Conservation (phyloP, 495 filamentous ascomycete genomes). For the Xylaria sp. region DNA sequence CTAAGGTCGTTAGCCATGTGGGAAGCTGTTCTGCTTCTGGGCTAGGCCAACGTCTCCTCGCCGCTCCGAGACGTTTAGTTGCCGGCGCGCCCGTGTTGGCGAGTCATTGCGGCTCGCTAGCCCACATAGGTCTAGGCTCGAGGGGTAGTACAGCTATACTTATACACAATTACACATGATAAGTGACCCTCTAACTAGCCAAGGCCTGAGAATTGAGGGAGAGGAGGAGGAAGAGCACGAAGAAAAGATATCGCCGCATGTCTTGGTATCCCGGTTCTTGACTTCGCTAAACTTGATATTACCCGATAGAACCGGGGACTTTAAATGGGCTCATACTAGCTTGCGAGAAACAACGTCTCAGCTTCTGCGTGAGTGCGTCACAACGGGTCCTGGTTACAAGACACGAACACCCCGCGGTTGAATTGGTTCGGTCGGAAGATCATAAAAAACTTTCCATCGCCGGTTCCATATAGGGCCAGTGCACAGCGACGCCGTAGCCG, state of each 20-base stretch:
- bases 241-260: background rate
- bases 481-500: background rate
- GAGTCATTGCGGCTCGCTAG: constrained; percentile 27
- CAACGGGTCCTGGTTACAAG: background rate
- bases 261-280: constrained; percentile 18
- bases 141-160: constrained; percentile 3
- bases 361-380: constrained; percentile 11
- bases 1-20: background rate
- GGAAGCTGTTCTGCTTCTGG: background rate
- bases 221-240: background rate
- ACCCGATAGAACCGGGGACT: background rate
- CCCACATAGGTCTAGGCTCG: constrained; percentile 18
- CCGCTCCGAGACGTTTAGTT: constrained; percentile 14
- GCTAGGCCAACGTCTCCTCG: background rate
- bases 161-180: no score
- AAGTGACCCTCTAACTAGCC: background rate
- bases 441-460: background rate
- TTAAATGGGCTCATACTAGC: background rate
- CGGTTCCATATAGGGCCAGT: background rate
- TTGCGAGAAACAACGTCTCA: constrained; percentile 22
- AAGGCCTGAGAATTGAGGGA: background rate
- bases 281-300: constrained; percentile 17
- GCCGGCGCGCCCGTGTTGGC: constrained; percentile 12
- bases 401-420: background rate
- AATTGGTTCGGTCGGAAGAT: background rate